Evolutionary conservation across 441 rosid genomes (phyloP).

Genomic region (Dalechampia spathulata): DNA sequence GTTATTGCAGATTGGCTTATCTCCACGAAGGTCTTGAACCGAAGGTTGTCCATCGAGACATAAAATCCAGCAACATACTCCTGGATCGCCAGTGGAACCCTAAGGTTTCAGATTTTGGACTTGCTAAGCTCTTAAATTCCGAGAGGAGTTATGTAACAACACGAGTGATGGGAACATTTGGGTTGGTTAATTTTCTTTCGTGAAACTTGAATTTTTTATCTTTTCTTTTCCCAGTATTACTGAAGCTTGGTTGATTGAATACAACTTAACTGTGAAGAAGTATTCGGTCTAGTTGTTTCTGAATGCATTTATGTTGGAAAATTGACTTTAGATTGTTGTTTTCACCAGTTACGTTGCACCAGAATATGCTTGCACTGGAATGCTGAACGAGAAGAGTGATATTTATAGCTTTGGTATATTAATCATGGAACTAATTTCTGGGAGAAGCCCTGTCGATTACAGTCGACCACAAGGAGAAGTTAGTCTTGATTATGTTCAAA

Average conservation of each 20-base stretch:
- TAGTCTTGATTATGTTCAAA: slow-evolving; percentile 6
- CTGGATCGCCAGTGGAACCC: slow-evolving; percentile 87
- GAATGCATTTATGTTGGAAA: not conserved
- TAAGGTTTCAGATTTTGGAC: slow-evolving; percentile 94
- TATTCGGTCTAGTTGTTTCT: not conserved
- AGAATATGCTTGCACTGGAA: slow-evolving; percentile 98
- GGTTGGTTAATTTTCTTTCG: slow-evolving; percentile 41
- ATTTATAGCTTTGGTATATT: slow-evolving; percentile 89
- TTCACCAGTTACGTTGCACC: slow-evolving; percentile 80
- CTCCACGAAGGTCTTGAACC: slow-evolving; percentile 99
- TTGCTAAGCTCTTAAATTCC: slow-evolving; percentile 85
- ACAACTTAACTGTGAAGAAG: not conserved
- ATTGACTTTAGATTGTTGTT: slow-evolving; percentile 7
- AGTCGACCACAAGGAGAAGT: slow-evolving; percentile 91
- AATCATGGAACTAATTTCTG: slow-evolving; percentile 85
- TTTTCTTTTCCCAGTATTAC: not conserved
- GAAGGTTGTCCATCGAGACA: slow-evolving; percentile 91
- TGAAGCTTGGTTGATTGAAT: not conserved
- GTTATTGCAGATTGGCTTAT: slow-evolving; percentile 67
- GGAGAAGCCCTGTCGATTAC: slow-evolving; percentile 89
- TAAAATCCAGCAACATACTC: slow-evolving; percentile 82
- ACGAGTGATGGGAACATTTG: slow-evolving; percentile 98
- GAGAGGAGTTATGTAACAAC: slow-evolving; percentile 88
- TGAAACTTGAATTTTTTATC: not conserved
- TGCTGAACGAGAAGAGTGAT: slow-evolving; percentile 94